A percentile compares a stretch with the other conserved stretches of the same genome.
Evolutionary conservation across 2,329 filamentous ascomycete species (phyloP).

Genomic region (Sporothrix euskadiensis): DNA sequence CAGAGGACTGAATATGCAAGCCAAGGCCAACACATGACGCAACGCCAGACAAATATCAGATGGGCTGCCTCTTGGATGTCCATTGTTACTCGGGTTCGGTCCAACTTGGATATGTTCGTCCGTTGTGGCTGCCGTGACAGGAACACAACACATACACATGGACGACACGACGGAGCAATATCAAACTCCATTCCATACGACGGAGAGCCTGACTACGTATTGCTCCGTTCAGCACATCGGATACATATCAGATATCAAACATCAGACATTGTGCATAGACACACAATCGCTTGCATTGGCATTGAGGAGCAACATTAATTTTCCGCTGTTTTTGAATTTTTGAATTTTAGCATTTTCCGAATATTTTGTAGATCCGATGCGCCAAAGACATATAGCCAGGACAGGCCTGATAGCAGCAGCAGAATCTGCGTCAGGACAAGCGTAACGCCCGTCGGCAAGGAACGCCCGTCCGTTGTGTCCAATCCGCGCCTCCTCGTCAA

Average conservation of each 20-base stretch:
- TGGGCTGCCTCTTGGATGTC: background rate
- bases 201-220: background rate
- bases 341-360: slow-evolving; percentile 20
- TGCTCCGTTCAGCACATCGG: background rate
- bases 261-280: background rate
- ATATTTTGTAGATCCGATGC: slow-evolving; percentile 30
- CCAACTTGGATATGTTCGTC: background rate
- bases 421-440: slow-evolving; percentile 14
- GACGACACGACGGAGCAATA: too few species aligned
- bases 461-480: slow-evolving; percentile 13
- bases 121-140: background rate
- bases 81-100: background rate
- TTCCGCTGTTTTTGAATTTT: slow-evolving; percentile 29
- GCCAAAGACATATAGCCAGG: slow-evolving; percentile 28
- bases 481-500: background rate
- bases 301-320: background rate
- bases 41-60: background rate
- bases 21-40: slow-evolving; percentile 16
- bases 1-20: background rate
- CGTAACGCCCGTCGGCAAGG: slow-evolving; percentile 18
- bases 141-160: background rate
- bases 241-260: background rate
- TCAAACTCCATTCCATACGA: background rate
- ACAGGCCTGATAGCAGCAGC: slow-evolving; percentile 22
- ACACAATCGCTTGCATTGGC: background rate